phyloP scores from a whole-genome alignment of 2,329 filamentous ascomycete species.

The Tympanopsis confertula region DNA sequence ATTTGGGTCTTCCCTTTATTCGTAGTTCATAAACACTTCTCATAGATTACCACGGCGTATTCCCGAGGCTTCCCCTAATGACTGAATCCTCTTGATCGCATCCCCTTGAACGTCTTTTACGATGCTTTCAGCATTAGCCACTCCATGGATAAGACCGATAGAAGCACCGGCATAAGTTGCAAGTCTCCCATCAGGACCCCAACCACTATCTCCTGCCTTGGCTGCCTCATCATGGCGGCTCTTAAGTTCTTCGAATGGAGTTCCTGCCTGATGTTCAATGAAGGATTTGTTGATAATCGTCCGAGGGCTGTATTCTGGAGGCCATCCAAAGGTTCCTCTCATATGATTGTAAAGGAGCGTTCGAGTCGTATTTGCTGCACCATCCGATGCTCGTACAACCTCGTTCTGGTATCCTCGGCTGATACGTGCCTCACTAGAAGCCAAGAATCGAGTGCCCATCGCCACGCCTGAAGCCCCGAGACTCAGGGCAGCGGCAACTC shows the following conservation, averaged over 20 bases:
- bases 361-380: slow-evolving; percentile 23
- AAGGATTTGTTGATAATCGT: slow-evolving; percentile 25
- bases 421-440: slow-evolving; percentile 26
- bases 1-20: no score
- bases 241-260: slow-evolving; percentile 31
- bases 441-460: slow-evolving; percentile 55
- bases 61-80: no score
- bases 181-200: slow-evolving; percentile 33
- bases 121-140: slow-evolving; percentile 24
- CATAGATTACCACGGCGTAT: no score
- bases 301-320: slow-evolving; percentile 24
- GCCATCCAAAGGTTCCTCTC: slow-evolving; percentile 29
- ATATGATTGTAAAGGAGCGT: slow-evolving; percentile 31
- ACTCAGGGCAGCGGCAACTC: slow-evolving; percentile 32
- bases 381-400: slow-evolving; percentile 24
- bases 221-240: slow-evolving; percentile 24
- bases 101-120: slow-evolving; percentile 18
- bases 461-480: slow-evolving; percentile 41
- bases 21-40: no score
- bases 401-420: slow-evolving; percentile 27
- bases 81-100: slow-evolving; percentile 9
- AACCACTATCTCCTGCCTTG: slow-evolving; percentile 27
- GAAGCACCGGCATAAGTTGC: slow-evolving; percentile 36
- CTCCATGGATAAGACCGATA: slow-evolving; percentile 27
- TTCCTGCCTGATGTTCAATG: slow-evolving; percentile 19